Evolutionary conservation across 139 green algal species (phyloP).

Genomic region (Edaphochlamys debaryana): DNA sequence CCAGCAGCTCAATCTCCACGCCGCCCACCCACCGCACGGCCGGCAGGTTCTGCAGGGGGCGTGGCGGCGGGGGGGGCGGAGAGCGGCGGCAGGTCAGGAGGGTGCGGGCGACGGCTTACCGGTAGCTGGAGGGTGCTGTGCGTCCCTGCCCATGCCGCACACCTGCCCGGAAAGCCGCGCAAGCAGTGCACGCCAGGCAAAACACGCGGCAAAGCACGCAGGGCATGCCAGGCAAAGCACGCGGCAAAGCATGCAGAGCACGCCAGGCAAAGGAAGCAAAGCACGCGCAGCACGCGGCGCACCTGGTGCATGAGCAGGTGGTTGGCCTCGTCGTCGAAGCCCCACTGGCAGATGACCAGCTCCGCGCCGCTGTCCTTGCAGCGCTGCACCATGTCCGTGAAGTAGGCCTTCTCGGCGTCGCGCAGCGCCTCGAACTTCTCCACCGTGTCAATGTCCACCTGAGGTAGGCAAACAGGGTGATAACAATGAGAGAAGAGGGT

Average conservation of each 20-base stretch:
- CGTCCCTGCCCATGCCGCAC: no score
- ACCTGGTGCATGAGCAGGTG: constrained; percentile 95
- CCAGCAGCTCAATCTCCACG: constrained; percentile 99
- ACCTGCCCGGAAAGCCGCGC: not conserved
- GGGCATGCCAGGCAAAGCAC: no score
- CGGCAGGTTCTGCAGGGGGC: constrained; percentile 71
- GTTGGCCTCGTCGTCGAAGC: constrained; percentile 99
- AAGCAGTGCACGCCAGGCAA: no score
- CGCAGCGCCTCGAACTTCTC: constrained; percentile 97
- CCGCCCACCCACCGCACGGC: constrained; percentile 96
- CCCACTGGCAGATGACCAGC: constrained; percentile 98
- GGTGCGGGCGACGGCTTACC: no score
- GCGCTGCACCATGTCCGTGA: constrained; percentile 96
- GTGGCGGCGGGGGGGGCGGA: no score
- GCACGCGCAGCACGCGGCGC: no score
- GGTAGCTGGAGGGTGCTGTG: no score
- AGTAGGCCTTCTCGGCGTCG: constrained; percentile 93
- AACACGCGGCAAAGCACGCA: no score
- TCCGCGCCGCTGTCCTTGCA: constrained; percentile 93
- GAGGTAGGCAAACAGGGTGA: no score
- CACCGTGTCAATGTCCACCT: constrained; percentile 97
- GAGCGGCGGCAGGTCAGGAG: not conserved
- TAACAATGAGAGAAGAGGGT: no score
- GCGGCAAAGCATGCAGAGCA: no score
- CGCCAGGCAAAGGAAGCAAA: no score